A percentile compares a stretch with the other conserved stretches of the same genome.
Evolutionary conservation across 2,329 filamentous ascomycete genomes (phyloP).

Genomic region (Cladosporium sp.): DNA sequence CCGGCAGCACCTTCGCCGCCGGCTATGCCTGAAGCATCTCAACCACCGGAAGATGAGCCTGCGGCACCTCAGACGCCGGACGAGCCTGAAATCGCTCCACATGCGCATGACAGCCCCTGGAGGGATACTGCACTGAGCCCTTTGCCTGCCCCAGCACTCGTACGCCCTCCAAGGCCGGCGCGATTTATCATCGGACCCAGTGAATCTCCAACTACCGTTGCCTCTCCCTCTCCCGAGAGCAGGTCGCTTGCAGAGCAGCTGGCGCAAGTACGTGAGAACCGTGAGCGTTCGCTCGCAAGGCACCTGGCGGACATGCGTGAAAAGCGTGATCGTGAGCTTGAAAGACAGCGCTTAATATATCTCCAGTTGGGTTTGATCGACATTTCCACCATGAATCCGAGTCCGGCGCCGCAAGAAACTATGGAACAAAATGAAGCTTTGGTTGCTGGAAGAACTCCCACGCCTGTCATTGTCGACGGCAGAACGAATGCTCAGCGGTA

Average conservation of each 20-base stretch:
- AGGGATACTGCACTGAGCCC: background rate
- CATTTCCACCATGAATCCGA: background rate
- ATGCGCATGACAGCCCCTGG: background rate
- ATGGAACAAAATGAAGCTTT: background rate
- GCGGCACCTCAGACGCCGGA: too few relatives aligned
- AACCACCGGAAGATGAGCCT: too few relatives aligned
- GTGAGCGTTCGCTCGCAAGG: background rate
- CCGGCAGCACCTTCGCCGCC: too few relatives aligned
- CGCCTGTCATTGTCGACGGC: constrained; percentile 6
- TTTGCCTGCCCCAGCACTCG: background rate
- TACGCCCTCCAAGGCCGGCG: background rate
- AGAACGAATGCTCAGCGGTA: constrained; percentile 1
- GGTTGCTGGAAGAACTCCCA: background rate
- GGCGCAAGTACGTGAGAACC: background rate
- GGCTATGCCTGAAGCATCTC: too few relatives aligned
- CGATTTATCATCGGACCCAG: background rate
- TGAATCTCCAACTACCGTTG: background rate
- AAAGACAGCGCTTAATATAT: background rate
- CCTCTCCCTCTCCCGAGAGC: background rate
- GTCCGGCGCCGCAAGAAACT: background rate
- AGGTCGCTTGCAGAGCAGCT: background rate
- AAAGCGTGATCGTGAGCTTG: background rate
- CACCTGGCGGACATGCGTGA: background rate
- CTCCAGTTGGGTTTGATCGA: background rate
- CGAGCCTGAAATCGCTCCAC: background rate